Base-by-base conservation (phyloP, 495 filamentous ascomycete species). In the Jackrogersella minutella region DNA sequence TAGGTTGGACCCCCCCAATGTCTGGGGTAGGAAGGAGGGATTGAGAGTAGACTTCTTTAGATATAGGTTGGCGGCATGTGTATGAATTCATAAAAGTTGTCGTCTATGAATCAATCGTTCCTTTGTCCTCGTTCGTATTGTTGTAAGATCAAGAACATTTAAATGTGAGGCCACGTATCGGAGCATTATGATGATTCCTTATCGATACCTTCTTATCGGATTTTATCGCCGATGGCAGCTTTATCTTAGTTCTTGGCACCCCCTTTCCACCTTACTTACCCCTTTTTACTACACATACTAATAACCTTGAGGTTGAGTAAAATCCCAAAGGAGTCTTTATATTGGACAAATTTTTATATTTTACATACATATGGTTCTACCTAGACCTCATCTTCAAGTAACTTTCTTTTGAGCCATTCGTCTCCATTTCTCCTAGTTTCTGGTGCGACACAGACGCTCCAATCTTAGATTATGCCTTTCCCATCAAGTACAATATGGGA, bases 201-300 rank as follows among this genome's bases (percentile, higher is more conserved):
- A 64, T 64, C 60, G 60, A 64, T 64, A 64, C 64, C 52, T 57
- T 5, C 57, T 73, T 73, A 73, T 73, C 71, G 41, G 28, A 2
- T 9, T 55, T 71, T 71, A 71, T 71, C 71, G 31, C 16, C 5
- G n/a, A 53, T 3, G 14, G 8, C 19, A 51, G 33, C 46, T 41
- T 59, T 56, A 49, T 54, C 26, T 58, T 19, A 59, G 34, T 61
- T 73, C 70, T 68, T 70, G 63, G 58, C 67, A 55, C 6, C 36
- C 44, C 33, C 41, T 64, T 51, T 41, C 33, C 21, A 6, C 21
- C 22, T 24, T 16, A 13, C 54, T 49, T 56, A 51, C 54, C 51
- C 61, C 61, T 58, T 47, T 50, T 40, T 3, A n/a, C 13, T n/a
- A 11, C 14, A 16, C 33, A 30, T 9, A n/a, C n/a, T n/a, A 33